Percentiles rank a stretch among this genome's conserved stretches.
These are phyloP conservation scores for Sphagnum fallax DNA, from an alignment of 228 moss, liverwort and hornwort genomes.

Conservation along the genomic window DNA sequence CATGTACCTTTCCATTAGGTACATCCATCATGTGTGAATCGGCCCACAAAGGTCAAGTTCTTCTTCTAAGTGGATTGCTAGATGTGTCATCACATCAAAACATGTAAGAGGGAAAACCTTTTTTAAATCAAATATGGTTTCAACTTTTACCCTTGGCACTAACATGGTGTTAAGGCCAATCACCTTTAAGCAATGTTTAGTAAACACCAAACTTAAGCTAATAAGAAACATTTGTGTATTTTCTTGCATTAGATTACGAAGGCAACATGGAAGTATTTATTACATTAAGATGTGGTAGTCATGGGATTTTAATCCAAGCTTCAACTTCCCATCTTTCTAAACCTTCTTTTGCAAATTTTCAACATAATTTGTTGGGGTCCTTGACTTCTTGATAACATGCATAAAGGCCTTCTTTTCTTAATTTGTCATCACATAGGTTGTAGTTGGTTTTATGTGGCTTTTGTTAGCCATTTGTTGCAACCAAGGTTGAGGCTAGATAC, in stretches of 20 bases:
- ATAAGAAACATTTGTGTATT: neutral
- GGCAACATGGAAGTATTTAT: neutral
- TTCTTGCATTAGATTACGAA: neutral
- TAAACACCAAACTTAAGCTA: neutral
- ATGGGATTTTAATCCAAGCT: neutral
- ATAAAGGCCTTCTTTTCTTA: neutral
- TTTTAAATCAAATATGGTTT: neutral
- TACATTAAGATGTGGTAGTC: neutral
- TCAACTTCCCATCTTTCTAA: neutral
- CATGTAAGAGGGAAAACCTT: neutral
- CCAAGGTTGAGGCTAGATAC: neutral
- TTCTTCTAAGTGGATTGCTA: neutral
- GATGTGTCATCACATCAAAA: slow-evolving; percentile 5
- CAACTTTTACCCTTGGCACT: neutral
- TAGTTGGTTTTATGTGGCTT: neutral
- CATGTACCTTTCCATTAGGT: slow-evolving; percentile 4
- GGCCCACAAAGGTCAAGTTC: slow-evolving; percentile 3
- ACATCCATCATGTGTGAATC: neutral
- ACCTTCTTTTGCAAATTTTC: neutral
- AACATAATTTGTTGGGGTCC: neutral
- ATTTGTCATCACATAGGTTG: neutral
- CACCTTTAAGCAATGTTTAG: neutral
- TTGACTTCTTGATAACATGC: neutral
- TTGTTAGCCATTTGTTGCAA: neutral
- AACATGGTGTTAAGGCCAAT: neutral